Conservation (phyloP, 148 eudicot genomes). For the Cornus controversa region DNA sequence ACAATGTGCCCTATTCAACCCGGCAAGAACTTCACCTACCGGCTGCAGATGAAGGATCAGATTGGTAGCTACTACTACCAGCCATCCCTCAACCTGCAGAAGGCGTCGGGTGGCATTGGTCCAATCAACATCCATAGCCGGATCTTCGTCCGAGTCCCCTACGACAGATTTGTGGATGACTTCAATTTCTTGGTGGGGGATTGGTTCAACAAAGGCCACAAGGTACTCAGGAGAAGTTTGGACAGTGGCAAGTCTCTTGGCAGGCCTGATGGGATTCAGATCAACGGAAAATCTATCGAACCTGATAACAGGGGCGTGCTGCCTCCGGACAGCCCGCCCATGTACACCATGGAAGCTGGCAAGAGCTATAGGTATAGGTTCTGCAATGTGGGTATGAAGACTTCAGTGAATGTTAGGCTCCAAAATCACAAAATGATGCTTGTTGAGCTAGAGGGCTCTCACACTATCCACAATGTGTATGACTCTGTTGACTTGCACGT, state of each 20-base stretch:
- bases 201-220: constrained; percentile 26
- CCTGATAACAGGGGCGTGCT: too few species aligned
- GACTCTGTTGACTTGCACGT: constrained; percentile 27
- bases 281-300: constrained; percentile 32
- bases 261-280: constrained; percentile 25
- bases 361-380: constrained; percentile 27
- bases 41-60: constrained; percentile 32
- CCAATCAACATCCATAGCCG: constrained; percentile 23
- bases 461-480: constrained; percentile 22
- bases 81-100: constrained; percentile 19
- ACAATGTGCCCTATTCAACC: constrained; percentile 35
- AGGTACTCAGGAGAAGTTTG: constrained; percentile 16
- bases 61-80: constrained; percentile 32
- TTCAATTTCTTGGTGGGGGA: constrained; percentile 27
- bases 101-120: constrained; percentile 31
- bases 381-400: constrained; percentile 22
- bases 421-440: constrained; percentile 28
- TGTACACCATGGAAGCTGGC: constrained; percentile 33
- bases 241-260: constrained; percentile 23
- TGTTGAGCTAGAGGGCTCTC: constrained; percentile 35
- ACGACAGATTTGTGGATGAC: constrained; percentile 19
- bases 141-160: constrained; percentile 30
- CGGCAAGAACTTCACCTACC: constrained; percentile 31
- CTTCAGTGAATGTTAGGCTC: constrained; percentile 26
- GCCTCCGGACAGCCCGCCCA: too few species aligned